A percentile compares a stretch with the other conserved stretches of the same genome.
phyloP scores from a whole-genome alignment of 345 rosid genomes.

The Sisymbrium altissimum region DNA sequence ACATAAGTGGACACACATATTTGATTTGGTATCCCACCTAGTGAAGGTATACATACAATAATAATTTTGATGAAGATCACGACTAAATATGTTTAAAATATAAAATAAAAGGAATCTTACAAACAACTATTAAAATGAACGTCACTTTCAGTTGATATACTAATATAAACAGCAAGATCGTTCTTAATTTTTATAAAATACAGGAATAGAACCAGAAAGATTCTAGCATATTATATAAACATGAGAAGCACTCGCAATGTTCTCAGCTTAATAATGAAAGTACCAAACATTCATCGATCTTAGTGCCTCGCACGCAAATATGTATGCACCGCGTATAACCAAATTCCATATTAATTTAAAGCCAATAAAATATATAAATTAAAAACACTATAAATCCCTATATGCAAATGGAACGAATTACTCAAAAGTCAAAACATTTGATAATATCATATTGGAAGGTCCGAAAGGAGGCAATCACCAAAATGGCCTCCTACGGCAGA shows the following conservation, averaged over 20 bases:
- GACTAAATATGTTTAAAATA: not conserved
- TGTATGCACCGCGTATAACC: conserved; percentile 19
- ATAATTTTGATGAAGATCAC: not conserved
- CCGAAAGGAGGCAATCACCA: not conserved
- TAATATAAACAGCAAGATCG: not conserved
- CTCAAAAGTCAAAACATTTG: not conserved
- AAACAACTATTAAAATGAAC: not conserved
- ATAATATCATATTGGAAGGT: not conserved
- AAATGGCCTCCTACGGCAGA: conserved; percentile 56
- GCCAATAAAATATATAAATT: not conserved
- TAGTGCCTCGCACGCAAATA: conserved; percentile 33
- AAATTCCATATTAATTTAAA: not conserved
- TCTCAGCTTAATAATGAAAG: not conserved
- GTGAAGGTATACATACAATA: not conserved
- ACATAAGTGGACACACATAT: conserved; percentile 3
- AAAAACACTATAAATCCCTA: conserved; percentile 1
- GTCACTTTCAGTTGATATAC: not conserved
- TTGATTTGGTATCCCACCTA: conserved; percentile 11
- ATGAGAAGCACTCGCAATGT: conserved; percentile 32
- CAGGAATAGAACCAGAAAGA: not conserved
- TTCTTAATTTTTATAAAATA: not conserved
- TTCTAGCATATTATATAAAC: conserved; percentile 14
- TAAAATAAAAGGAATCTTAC: not conserved
- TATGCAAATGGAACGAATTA: not conserved
- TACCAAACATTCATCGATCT: conserved; percentile 6